Conservation (phyloP, 345 rosid species). For the Zanthoxylum bungeanum region DNA sequence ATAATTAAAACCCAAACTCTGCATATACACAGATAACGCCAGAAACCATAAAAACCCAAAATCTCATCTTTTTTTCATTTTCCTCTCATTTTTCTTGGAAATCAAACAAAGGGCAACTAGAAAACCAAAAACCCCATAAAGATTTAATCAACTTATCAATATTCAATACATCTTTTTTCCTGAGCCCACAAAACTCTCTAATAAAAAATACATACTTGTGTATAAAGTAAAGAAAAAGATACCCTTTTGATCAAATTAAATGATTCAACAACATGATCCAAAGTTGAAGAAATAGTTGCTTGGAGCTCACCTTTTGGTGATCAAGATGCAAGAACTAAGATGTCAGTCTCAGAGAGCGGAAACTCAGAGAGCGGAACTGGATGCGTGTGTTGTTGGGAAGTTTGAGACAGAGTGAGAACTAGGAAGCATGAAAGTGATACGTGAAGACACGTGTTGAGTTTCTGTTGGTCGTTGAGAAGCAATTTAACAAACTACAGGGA, state of each 20-base stretch:
- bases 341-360: not conserved
- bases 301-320: constrained; percentile 2
- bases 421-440: not conserved
- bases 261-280: not conserved
- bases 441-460: not conserved
- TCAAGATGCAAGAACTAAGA: not conserved
- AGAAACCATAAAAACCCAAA: constrained; percentile 1
- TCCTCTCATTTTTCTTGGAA: constrained; percentile 6
- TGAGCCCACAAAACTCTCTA: not conserved
- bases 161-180: not conserved
- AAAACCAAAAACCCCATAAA: not conserved
- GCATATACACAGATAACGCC: not conserved
- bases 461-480: not conserved
- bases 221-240: not conserved
- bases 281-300: not conserved
- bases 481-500: not conserved
- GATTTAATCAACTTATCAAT: not conserved
- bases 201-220: not conserved
- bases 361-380: not conserved
- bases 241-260: not conserved
- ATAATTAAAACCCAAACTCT: constrained; percentile 1
- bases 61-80: not conserved
- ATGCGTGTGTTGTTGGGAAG: no score
- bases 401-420: not conserved
- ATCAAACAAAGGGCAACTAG: not conserved